phyloP scores from a whole-genome alignment of 352 stramenopile species.

The Aphanomyces euteiches region DNA sequence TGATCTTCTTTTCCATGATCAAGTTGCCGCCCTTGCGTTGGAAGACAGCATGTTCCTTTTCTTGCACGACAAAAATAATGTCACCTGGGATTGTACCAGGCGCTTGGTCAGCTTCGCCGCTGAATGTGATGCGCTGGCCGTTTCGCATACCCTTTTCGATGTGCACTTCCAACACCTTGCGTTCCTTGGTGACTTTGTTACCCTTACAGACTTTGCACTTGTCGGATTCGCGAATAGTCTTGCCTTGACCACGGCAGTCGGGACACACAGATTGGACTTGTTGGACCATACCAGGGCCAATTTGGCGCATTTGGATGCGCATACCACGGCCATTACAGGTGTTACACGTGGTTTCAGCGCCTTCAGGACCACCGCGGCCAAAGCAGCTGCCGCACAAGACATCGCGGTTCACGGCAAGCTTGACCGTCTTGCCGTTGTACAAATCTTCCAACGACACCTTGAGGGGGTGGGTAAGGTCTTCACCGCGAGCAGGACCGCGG shows the following conservation, averaged over 20 bases:
- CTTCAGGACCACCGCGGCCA: slow-evolving; percentile 88
- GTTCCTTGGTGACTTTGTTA: slow-evolving; percentile 94
- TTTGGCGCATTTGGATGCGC: slow-evolving; percentile 94
- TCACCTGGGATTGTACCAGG: slow-evolving; percentile 87
- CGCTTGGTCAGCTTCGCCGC: slow-evolving; percentile 94
- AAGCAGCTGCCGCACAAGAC: slow-evolving; percentile 86
- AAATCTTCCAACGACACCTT: slow-evolving; percentile 98
- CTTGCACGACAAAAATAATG: slow-evolving; percentile 97
- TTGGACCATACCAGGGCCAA: slow-evolving; percentile 97
- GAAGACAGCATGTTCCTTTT: slow-evolving; percentile 95
- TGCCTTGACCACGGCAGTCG: slow-evolving; percentile 92
- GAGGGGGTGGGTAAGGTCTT: slow-evolving; percentile 92
- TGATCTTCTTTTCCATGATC: slow-evolving; percentile 94
- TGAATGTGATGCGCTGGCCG: slow-evolving; percentile 96
- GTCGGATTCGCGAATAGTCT: slow-evolving; percentile 91
- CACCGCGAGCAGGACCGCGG: slow-evolving; percentile 91
- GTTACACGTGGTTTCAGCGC: slow-evolving; percentile 89
- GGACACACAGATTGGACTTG: slow-evolving; percentile 95
- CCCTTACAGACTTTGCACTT: slow-evolving; percentile 91
- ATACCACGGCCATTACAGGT: slow-evolving; percentile 95
- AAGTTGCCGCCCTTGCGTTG: slow-evolving; percentile 96
- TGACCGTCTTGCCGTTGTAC: slow-evolving; percentile 99
- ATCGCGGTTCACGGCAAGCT: slow-evolving; percentile 96
- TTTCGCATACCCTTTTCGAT: slow-evolving; percentile 98
- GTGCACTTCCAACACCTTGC: slow-evolving; percentile 97